Base-by-base conservation (phyloP, 2,329 filamentous ascomycete genomes). In the Amauroascus niger region DNA sequence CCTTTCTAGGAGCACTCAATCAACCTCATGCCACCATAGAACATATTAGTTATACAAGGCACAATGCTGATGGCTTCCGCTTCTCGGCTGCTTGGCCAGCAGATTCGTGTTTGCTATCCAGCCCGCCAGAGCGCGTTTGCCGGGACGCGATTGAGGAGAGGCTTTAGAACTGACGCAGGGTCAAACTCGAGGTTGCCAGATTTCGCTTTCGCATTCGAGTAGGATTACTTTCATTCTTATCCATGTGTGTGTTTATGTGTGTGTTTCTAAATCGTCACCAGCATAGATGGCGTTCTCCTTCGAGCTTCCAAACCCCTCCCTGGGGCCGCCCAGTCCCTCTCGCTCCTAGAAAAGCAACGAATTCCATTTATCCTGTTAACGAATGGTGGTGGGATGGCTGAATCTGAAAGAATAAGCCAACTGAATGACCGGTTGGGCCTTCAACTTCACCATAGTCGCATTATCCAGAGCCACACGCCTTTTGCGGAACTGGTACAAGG, bases 331-430 rank as follows among this genome's bases (percentile, higher is more conserved):
- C 78, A 87, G 63, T 79, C 89, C 13, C 78, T 98, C 18, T 73
- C 76, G 28, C 84, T 82, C 63, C 82, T 97, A 18, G 82, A 89
- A 61, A 71, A 78, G 45, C 78, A 89, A 64, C 76, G 80, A 45
- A 88, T 96, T 44, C 90, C 90, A 11, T 97, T 95, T 72, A 91
- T 98, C 63, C 81, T 98, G 32, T 77, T 98, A 58, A 98, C 93
- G 55, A 98, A 98, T 70, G 93, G 93, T 61, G 93, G 93, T 40
- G 93, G 93, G 55, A 88, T 86, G 65, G 81, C 83, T 58, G 91
- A 97, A 70, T 74, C 74, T 2, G 83, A 86, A 55, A 80, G 88
- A 16, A 84, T 88, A 28, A 74, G 74, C 6, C 84, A 90, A 57
- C 76, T 94, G 51, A 83, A 79, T 60, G 67, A 77, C 41, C 82